Percentiles rank a stretch among this genome's conserved stretches.
Evolutionary conservation across 169 alveolate species (phyloP).

Genomic region (Babesia microti): DNA sequence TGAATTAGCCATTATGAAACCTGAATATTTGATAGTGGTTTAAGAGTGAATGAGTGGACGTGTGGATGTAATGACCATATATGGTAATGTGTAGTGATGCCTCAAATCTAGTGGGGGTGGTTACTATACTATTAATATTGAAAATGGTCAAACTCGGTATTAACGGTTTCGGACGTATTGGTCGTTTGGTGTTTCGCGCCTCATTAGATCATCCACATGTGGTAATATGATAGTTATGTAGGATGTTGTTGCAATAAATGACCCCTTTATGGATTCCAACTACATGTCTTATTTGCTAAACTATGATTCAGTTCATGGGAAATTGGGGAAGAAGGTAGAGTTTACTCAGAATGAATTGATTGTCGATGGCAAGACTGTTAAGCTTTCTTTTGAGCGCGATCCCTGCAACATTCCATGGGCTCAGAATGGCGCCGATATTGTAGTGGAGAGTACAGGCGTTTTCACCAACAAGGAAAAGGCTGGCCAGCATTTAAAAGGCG

Average conservation of each 20-base stretch:
- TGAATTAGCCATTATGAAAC: no score
- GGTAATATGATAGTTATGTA: no score
- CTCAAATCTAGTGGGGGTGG: no score
- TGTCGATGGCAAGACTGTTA: conserved; percentile 70
- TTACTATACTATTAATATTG: no score
- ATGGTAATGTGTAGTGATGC: no score
- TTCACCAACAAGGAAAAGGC: conserved; percentile 90
- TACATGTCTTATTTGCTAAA: conserved; percentile 89
- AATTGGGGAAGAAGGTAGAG: conserved; percentile 64
- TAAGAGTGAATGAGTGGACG: no score
- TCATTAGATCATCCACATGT: conserved; percentile 43
- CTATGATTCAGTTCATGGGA: conserved; percentile 94
- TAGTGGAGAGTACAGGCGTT: conserved; percentile 97
- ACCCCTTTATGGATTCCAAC: conserved; percentile 91
- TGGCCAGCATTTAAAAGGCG: conserved; percentile 86
- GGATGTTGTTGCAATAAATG: conserved; percentile 92
- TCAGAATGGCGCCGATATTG: conserved; percentile 83
- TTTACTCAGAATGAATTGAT: conserved; percentile 66
- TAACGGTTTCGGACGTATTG: conserved; percentile 99
- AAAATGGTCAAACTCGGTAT: conserved; percentile 86
- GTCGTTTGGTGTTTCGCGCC: conserved; percentile 95
- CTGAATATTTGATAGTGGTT: no score
- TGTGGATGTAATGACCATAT: no score
- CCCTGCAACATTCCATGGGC: conserved; percentile 97
- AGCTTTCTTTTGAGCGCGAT: conserved; percentile 81